Evolutionary conservation across 139 green algal species (phyloP), one percentile per base, ranked within the genome.

Genomic region (Micractinium conductrix): DNA sequence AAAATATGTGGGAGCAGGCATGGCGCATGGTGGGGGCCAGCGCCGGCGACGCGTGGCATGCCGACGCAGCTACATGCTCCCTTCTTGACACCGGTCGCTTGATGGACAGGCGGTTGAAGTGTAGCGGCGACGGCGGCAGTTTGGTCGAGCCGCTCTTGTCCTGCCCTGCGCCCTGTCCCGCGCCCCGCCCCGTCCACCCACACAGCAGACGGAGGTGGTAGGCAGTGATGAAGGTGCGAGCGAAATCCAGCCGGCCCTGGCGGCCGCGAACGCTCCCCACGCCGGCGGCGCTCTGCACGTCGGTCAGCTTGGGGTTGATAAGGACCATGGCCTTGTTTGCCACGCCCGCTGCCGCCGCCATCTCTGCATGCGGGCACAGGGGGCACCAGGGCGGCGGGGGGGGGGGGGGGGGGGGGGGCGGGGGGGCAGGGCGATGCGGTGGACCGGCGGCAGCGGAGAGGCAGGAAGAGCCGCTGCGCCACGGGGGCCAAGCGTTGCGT

Each of bases 191-290:
- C 33, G 17, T 22, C 65, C 3, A 2, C 38, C 53, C 48, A 72
- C 91, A 95, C 40, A 95, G 83, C 67, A 95, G 85, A 16, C 92
- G 84, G 84, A 94, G 95, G 73, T 95, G 92, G 65, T 93, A 94
- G 0, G 87, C 92, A 24, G 63, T 14, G 12, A 65, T 40, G 42
- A 93, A 94, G 43, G 86, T 90, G 24, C 79, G 69, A 24, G 88
- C 81, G 58, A 94, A 92, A 33, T 87, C 87, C 73, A 93, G 72
- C 24, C 92, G 79, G 48, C 87, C 90, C 53, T 88, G 81, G 10
- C 91, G 68, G 19, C 83, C 76, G 10, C 74, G 74, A 5, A 95
- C 83, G 9, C 86, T 84, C 92, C 93, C 94, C 53, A 95, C 83
- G 17, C 90, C 91, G 48, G 74, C 86, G 7, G 86, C 70, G 35